Base-by-base conservation (phyloP, 2,329 filamentous ascomycete species). In the Dothiorella sarmentorum region DNA sequence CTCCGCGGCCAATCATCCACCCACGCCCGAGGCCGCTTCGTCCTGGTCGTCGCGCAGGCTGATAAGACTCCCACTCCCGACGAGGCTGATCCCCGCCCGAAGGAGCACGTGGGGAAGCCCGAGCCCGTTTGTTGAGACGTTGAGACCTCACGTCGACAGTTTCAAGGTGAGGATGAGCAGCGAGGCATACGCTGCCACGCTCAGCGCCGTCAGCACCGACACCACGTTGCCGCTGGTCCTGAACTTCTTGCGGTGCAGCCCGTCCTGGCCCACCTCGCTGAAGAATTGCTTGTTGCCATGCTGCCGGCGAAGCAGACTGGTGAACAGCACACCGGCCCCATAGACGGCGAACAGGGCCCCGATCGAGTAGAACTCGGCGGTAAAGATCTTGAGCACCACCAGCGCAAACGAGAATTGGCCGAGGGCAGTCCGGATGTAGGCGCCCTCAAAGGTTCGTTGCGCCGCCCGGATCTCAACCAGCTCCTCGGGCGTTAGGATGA, bases 281-380 rank as follows among this genome's bases (percentile, higher is more conserved):
- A 97, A 97, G 77, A 99, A 97, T 74, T 97, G 93, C 63, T 86
- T 84, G 69, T 97, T 96, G 59, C 94, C 92, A 75, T 97, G 90
- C 69, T 92, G 90, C 56, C 94, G 85, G 60, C 94, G 84, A 74
- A 95, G 95, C 56, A 91, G 78, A 66, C 91, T 89, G 61, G 95
- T 90, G 24, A 90, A 80, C 69, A 97, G 79, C 47, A 99, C 84
- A 6, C 90, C 90, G 3, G 87, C 86, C 11, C 93, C 94, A 69
- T 97, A 97, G 49, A 91, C 86, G 42, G 94, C 92, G 71, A 97
- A 97, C 29, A 99, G 80, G 6, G 94, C 94, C n/a, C 94, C 94
- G 63, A 97, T 96, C 65, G 88, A 86, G 76, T 97, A 97, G 79
- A 99, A 97, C 71, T 97, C 94, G 55, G 87, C 84, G 7, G 91